Conservation (phyloP, 1,284 basidiomycete genomes). For the Pseudozyma tsukubaensis region DNA sequence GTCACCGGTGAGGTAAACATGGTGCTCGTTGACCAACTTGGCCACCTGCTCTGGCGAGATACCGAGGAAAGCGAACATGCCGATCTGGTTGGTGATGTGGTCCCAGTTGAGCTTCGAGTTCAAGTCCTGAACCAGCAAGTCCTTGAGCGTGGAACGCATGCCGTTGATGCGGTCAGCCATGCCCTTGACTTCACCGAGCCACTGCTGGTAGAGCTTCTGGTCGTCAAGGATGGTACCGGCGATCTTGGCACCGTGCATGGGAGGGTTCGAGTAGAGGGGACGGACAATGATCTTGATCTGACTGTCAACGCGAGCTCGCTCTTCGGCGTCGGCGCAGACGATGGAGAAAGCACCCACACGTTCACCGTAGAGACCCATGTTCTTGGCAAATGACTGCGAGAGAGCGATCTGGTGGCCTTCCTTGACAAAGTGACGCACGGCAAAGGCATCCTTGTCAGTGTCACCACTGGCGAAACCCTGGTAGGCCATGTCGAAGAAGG, state of each 20-base stretch:
- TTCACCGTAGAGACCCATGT: slow-evolving; percentile 70
- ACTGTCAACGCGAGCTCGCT: slow-evolving; percentile 66
- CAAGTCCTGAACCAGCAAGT: slow-evolving; percentile 65
- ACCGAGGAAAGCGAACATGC: slow-evolving; percentile 67
- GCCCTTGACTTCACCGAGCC: slow-evolving; percentile 69
- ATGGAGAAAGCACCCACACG: slow-evolving; percentile 65
- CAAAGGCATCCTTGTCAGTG: slow-evolving; percentile 66
- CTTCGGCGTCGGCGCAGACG: slow-evolving; percentile 64
- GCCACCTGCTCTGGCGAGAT: slow-evolving; percentile 69
- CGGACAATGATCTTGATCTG: slow-evolving; percentile 88
- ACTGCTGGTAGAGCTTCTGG: slow-evolving; percentile 69
- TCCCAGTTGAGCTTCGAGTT: slow-evolving; percentile 69
- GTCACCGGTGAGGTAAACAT: slow-evolving; percentile 69
- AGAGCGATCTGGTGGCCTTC: slow-evolving; percentile 65
- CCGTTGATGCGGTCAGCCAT: slow-evolving; percentile 70
- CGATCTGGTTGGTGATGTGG: slow-evolving; percentile 70
- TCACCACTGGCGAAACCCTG: slow-evolving; percentile 69
- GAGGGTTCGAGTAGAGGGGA: slow-evolving; percentile 98
- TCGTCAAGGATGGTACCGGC: slow-evolving; percentile 70
- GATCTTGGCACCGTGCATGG: slow-evolving; percentile 77
- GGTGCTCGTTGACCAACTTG: slow-evolving; percentile 67
- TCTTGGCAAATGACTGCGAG: slow-evolving; percentile 67
- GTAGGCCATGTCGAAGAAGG: slow-evolving; percentile 95
- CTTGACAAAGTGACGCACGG: slow-evolving; percentile 70
- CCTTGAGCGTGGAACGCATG: slow-evolving; percentile 67